Evolutionary conservation across 768 basidiomycete genomes (phyloP).

Genomic region (Kondoa malvinella): DNA sequence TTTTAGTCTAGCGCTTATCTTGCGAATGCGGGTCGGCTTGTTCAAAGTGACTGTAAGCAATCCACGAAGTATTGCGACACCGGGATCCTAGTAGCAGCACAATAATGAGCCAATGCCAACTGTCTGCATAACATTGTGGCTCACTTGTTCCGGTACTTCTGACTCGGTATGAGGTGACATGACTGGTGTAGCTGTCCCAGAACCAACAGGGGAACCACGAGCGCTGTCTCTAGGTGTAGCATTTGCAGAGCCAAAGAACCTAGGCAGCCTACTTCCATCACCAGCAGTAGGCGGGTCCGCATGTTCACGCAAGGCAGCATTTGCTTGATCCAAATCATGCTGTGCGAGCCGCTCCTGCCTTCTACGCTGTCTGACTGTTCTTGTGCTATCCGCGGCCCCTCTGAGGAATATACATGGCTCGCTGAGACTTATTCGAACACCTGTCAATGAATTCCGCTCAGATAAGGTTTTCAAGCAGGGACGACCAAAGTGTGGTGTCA

Average conservation of each 20-base stretch:
- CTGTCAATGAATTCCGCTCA: no score
- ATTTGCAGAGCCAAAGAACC: background rate
- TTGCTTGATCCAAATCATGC: background rate
- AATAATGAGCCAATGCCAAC: no score
- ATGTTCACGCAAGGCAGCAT: background rate
- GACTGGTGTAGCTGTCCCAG: background rate
- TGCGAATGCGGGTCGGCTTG: slow-evolving; percentile 70
- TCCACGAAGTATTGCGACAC: slow-evolving; percentile 44
- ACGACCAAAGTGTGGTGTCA: background rate
- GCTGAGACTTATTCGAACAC: no score
- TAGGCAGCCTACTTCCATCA: background rate
- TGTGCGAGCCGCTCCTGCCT: background rate
- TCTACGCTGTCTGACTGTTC: background rate
- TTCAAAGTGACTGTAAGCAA: slow-evolving; percentile 46
- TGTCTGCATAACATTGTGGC: no score
- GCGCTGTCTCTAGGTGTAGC: background rate
- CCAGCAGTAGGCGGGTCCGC: background rate
- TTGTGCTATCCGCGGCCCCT: background rate
- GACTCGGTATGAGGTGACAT: no score
- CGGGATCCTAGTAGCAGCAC: background rate
- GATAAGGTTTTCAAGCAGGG: background rate
- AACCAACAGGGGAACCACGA: background rate
- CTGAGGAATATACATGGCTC: background rate
- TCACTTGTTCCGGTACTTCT: no score
- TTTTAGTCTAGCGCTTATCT: slow-evolving; percentile 61